Percentiles rank a stretch among this genome's conserved stretches.
These are phyloP conservation scores for Candida pini DNA, from an alignment of 805 yeast species.

Conservation along the genomic window DNA sequence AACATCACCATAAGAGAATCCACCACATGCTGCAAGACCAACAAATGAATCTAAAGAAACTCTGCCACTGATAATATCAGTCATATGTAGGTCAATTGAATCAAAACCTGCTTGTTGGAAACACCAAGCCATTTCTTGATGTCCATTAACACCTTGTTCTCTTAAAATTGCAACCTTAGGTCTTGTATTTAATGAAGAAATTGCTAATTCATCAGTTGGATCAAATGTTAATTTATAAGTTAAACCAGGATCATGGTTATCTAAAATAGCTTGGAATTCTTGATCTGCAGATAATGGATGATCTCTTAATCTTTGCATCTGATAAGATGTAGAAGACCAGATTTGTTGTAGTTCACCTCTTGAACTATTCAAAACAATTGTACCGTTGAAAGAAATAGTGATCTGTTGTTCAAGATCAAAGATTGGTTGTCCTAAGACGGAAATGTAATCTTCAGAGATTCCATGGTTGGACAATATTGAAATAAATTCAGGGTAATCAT, in stretches of 20 bases:
- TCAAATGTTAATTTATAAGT: constrained; percentile 71
- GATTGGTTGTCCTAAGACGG: constrained; percentile 66
- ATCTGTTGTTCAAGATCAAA: constrained; percentile 43
- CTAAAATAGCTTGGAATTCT: constrained; percentile 69
- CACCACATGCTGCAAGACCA: constrained; percentile 98
- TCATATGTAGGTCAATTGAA: constrained; percentile 94
- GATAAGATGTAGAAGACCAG: constrained; percentile 87
- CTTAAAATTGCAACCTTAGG: constrained; percentile 95
- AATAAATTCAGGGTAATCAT: constrained; percentile 50
- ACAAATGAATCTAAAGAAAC: constrained; percentile 73
- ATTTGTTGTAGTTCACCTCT: constrained; percentile 71
- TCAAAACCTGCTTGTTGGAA: constrained; percentile 94
- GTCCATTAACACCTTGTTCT: constrained; percentile 98
- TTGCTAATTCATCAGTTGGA: constrained; percentile 44
- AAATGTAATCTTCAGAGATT: constrained; percentile 46
- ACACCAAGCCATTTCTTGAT: constrained; percentile 97
- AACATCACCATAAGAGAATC: constrained; percentile 98
- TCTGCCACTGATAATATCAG: constrained; percentile 74
- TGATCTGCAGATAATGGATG: constrained; percentile 87
- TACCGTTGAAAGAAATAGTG: constrained; percentile 41
- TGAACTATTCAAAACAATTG: constrained; percentile 41
- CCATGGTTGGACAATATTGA: constrained; percentile 53
- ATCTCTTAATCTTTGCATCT: constrained; percentile 87
- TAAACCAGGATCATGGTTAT: constrained; percentile 87
- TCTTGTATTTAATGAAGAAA: constrained; percentile 33